Conservation (phyloP, 768 basidiomycete species). For the Mycena chlorophos region DNA sequence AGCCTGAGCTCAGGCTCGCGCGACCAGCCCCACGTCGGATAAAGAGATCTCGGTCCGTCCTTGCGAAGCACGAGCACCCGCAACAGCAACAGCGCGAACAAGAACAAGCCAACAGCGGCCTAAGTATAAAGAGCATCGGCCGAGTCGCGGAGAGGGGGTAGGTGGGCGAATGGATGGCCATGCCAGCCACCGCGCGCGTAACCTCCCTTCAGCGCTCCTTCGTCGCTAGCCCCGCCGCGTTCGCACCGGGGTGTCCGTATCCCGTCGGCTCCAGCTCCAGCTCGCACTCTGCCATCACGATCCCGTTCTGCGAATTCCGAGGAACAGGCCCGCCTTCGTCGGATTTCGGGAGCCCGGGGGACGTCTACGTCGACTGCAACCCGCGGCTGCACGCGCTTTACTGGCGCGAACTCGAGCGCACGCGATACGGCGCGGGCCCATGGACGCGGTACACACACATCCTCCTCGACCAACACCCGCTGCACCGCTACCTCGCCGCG, state of each 20-base stretch:
- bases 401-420: constrained; percentile 13
- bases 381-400: constrained; percentile 8
- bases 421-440: background rate
- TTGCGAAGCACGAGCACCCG: no score
- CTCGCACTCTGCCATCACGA: constrained; percentile 6
- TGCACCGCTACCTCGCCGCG: constrained; percentile 7
- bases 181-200: background rate
- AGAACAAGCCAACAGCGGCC: background rate
- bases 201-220: constrained; percentile 10
- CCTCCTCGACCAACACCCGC: constrained; percentile 9
- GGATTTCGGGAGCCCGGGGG: constrained; percentile 26
- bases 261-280: background rate
- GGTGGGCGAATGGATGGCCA: background rate
- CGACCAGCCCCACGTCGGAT: no score
- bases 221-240: constrained; percentile 2
- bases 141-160: background rate
- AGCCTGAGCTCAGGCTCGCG: no score
- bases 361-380: constrained; percentile 27
- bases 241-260: constrained; percentile 12
- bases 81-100: background rate
- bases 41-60: no score
- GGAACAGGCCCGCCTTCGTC: constrained; percentile 26
- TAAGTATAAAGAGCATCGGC: background rate
- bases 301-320: constrained; percentile 29
- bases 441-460: constrained; percentile 12